Evolutionary conservation across 1,139 yeast genomes (phyloP), one percentile per base, ranked within the genome.

Genomic region (Sporopachydermia cereana): DNA sequence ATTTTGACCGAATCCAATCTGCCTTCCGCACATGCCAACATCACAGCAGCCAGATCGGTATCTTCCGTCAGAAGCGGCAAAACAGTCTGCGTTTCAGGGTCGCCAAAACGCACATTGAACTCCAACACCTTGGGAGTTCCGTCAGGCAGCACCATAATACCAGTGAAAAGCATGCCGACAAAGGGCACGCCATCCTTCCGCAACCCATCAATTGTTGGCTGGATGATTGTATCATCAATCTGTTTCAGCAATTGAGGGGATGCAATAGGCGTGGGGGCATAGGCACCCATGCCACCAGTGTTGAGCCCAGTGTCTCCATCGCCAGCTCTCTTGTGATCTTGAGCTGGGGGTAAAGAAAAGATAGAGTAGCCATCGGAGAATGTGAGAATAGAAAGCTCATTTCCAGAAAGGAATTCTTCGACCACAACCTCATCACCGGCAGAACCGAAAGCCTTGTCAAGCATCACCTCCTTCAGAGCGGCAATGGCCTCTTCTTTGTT

Each of bases 241-340:
- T 79, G 71, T 49, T 72, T 67, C 55, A 88, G 67, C 30, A 91
- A 63, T 31, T 73, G 72, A 3, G 84, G 79, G 24, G 91, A 80
- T 21, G 84, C 91, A 50, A 89, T 74, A 46, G 98, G 98, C 5
- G 97, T 95, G 43, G 98, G 99, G 3, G 97, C 94, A 59, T 93
- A 93, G 17, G 98, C 95, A 51, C 99, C 99, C 99, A 93, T 93
- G 52, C 99, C 99, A 53, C 99, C 99, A 45, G 98, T 93, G 68
- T 93, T 93, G 53, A 89, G 73, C 31, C 99, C 99, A 44, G 78
- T 69, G 62, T 93, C 99, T 49, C 89, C 91, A 57, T 93, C 88
- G 47, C 95, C 94, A 55, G 84, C 75, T 64, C 98, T 81, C 69
- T 93, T 93, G 67, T 93, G 98, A 61, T 93, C 99, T 67, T 93